A percentile compares a stretch with the other conserved stretches of the same genome.
phyloP scores from a whole-genome alignment of 1,284 basidiomycete species.

The Polyporus tsugae region DNA sequence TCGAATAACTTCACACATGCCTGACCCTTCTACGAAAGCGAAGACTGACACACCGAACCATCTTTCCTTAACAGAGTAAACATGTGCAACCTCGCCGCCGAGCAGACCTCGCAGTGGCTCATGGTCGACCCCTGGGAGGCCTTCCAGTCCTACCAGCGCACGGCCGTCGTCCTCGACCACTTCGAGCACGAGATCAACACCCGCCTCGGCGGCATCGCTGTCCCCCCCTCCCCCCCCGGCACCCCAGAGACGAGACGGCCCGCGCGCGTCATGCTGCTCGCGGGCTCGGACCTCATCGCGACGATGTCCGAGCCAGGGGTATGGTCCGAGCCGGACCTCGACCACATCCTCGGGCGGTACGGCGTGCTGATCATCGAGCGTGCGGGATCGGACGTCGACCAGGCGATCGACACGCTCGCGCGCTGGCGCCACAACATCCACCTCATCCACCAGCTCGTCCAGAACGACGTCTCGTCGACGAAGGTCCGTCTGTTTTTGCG shows the following conservation, averaged over 20 bases:
- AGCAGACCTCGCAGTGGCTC: constrained; percentile 80
- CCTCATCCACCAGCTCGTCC: constrained; percentile 95
- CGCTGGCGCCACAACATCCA: constrained; percentile 92
- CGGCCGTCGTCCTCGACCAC: constrained; percentile 95
- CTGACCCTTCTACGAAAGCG: no score
- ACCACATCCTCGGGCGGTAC: constrained; percentile 95
- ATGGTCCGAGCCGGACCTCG: constrained; percentile 95
- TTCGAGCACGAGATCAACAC: constrained; percentile 95
- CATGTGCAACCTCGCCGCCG: constrained; percentile 89
- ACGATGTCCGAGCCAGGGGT: constrained; percentile 99
- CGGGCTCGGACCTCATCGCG: constrained; percentile 96
- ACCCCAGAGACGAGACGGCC: constrained; percentile 47
- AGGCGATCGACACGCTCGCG: constrained; percentile 78
- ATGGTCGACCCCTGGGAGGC: constrained; percentile 99
- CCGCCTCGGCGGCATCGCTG: constrained; percentile 69
- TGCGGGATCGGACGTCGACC: constrained; percentile 91
- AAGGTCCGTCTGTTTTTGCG: constrained; percentile 93
- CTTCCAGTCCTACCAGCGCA: constrained; percentile 93
- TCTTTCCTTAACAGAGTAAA: constrained; percentile 63
- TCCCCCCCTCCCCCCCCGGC: not conserved
- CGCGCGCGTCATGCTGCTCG: constrained; percentile 91
- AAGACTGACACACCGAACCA: not conserved
- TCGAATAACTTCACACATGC: no score
- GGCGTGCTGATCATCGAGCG: constrained; percentile 97
- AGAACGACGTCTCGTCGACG: constrained; percentile 97